These are phyloP conservation scores for Vigna unguiculata DNA, from an alignment of 306 rosid species.

Conservation along the genomic window DNA sequence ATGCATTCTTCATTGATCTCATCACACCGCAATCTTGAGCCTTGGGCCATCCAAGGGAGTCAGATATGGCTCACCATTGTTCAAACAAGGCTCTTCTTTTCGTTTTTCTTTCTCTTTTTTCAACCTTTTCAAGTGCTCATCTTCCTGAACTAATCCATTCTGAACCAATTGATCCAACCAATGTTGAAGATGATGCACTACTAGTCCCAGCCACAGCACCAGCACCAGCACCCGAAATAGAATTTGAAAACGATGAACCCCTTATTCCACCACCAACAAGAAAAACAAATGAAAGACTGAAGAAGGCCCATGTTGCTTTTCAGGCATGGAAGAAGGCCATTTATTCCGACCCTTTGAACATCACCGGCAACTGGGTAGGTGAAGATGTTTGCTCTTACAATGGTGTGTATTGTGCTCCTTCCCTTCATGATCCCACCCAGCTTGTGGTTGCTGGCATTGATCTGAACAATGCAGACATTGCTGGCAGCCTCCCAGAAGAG, in stretches of 20 bases:
- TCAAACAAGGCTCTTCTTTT: slow-evolving; percentile 48
- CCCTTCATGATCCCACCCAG: slow-evolving; percentile 53
- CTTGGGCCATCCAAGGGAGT: slow-evolving; percentile 63
- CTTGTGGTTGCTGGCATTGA: slow-evolving; percentile 60
- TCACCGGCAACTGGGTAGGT: slow-evolving; percentile 55
- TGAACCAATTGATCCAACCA: background rate
- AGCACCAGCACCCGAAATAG: background rate
- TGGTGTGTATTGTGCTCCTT: slow-evolving; percentile 60
- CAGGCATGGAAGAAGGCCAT: slow-evolving; percentile 57
- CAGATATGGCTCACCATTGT: slow-evolving; percentile 52
- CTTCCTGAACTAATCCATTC: background rate
- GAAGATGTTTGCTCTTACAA: slow-evolving; percentile 59
- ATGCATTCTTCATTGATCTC: slow-evolving; percentile 8
- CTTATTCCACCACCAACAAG: background rate
- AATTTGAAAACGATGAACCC: background rate
- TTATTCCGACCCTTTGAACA: slow-evolving; percentile 54
- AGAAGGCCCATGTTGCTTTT: slow-evolving; percentile 49
- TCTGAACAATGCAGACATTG: slow-evolving; percentile 60
- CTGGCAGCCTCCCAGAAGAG: slow-evolving; percentile 54
- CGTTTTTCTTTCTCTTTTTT: slow-evolving; percentile 29
- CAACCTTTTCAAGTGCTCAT: slow-evolving; percentile 31
- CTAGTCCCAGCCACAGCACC: background rate
- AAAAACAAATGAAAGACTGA: slow-evolving; percentile 42
- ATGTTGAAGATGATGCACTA: background rate
- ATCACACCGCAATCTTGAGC: slow-evolving; percentile 37